Evolutionary conservation across 2,329 filamentous ascomycete species (phyloP), one percentile per base, ranked within the genome.

Genomic region (Ramularia endophylla): DNA sequence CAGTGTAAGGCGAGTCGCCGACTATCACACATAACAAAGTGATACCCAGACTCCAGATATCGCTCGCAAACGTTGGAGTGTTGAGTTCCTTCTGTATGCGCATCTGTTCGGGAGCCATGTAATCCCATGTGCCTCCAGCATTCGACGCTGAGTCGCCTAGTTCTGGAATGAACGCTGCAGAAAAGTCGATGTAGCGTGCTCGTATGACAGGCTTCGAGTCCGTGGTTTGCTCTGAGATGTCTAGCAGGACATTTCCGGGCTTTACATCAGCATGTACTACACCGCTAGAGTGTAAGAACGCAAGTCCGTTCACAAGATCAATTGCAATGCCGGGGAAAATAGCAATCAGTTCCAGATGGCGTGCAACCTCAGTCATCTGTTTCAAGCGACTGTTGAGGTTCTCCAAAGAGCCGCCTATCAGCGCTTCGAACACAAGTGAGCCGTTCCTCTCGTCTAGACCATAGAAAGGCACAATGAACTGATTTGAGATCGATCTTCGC

Each of bases 201-300:
- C 51, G 44, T 16, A 58, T 28, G 6, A 55, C 44, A 2, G 53
- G 52, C n/a, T 42, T 43, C 4, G 50, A 42, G 3, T 54, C 45
- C 11, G 46, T 46, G 25, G 47, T 40, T 22, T 52, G 47, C 28
- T 50, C 43, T 11, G 55, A 50, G 41, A 57, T 45, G 40, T 46
- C 52, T 37, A 69, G 52, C 27, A 73, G 60, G 32, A 73, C 62
- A 52, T 73, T 73, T 2, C 61, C 61, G 1, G 70, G 68, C 52
- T 73, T 73, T 55, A 72, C 65, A 43, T 73, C 70, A 4, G 65
- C 69, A 41, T 68, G 65, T 2, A 68, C 59, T 36, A 69, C 62
- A 16, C 57, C 58, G 18, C 62, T 58, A 6, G 53, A 43, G 40
- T 68, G 62, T 41, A 73, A 50, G 61, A 68, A 71, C 3, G 58